Base-by-base conservation (phyloP, 768 basidiomycete species). In the Boletellus ananiceps region DNA sequence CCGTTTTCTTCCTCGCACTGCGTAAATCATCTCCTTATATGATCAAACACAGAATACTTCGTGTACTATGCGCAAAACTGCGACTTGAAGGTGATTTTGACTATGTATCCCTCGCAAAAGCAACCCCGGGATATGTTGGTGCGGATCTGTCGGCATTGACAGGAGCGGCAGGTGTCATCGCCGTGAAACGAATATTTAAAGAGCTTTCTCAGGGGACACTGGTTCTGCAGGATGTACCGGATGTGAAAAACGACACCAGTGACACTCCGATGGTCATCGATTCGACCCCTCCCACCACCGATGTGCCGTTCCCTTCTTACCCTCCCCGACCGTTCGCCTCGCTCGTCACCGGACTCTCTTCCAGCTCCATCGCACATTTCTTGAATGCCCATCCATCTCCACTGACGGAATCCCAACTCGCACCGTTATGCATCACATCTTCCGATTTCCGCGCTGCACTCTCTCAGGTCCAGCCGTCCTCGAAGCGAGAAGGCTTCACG, bases 401-500 rank as follows among this genome's bases (percentile, higher is more conserved):
- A 0, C 73, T 98, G 7, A 87, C 88, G 0, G 70, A 80, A 38
- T 72, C 79, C 1, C 91, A 94, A 60, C 85, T 99, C 8, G 76
- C 79, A 0, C 86, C 91, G 0, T 74, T 99, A 12, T 83, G 79
- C 52, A 88, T 99, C 59, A 92, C 83, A 1, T 79, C 81, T 5
- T 63, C 75, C 2, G 96, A 98, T 68, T 99, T 98, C 65, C 69
- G 65, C 5, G 71, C 73, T 8, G 95, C 96, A 0, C 77, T 98
- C n/a, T 77, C 81, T 46, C 79, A 93, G 44, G 84, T 97, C 0
- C 96, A 98, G 62, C 96, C 95, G 1, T 96, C 94, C 0, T 91
- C 95, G 6, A 93, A 93, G 65, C 87, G 96, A 37, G 96, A 99
- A 74, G 96, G 96, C 4, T 99, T 99, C 58, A 87, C 96, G 5